Conservation (phyloP, 2,329 filamentous ascomycete species). For the Ophiocordyceps camponoti-floridani region DNA sequence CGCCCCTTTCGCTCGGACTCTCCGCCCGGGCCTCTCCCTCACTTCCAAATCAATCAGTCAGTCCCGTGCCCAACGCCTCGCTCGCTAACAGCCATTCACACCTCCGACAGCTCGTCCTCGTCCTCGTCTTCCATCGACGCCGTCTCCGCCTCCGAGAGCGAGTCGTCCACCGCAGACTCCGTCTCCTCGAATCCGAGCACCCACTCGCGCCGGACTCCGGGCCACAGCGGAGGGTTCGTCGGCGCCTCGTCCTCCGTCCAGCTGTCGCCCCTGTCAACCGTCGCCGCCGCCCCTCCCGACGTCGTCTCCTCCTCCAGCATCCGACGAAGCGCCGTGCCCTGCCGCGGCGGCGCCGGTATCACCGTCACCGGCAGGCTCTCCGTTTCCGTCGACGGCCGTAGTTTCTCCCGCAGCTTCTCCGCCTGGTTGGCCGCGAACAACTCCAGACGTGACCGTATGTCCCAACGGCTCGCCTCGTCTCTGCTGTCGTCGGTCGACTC, state of each 20-base stretch:
- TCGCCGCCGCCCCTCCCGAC: conserved; percentile 3
- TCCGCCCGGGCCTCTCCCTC: no score
- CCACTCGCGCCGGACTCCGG: conserved; percentile 16
- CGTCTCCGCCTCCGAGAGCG: conserved; percentile 8
- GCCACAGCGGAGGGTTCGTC: conserved; percentile 23
- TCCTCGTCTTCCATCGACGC: conserved; percentile 10
- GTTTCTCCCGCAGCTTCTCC: conserved; percentile 37
- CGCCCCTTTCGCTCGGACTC: no score
- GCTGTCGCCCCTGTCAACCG: neutral
- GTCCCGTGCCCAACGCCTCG: no score
- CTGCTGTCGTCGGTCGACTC: conserved; percentile 4
- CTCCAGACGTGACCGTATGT: conserved; percentile 37
- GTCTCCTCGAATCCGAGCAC: conserved; percentile 13
- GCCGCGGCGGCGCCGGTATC: conserved; percentile 43
- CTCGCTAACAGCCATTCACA: no score
- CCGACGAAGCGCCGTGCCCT: conserved; percentile 35
- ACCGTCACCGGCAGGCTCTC: conserved; percentile 39
- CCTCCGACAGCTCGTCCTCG: neutral
- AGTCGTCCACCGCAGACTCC: conserved; percentile 8
- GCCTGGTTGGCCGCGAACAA: conserved; percentile 44
- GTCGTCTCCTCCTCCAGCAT: conserved; percentile 34
- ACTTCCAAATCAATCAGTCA: no score
- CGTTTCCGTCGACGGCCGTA: conserved; percentile 34
- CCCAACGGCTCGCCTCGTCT: conserved; percentile 25
- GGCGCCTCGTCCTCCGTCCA: neutral